These are phyloP conservation scores for Lizonia empirigonia DNA, from an alignment of 2,329 filamentous ascomycete genomes.

Conservation along the genomic window DNA sequence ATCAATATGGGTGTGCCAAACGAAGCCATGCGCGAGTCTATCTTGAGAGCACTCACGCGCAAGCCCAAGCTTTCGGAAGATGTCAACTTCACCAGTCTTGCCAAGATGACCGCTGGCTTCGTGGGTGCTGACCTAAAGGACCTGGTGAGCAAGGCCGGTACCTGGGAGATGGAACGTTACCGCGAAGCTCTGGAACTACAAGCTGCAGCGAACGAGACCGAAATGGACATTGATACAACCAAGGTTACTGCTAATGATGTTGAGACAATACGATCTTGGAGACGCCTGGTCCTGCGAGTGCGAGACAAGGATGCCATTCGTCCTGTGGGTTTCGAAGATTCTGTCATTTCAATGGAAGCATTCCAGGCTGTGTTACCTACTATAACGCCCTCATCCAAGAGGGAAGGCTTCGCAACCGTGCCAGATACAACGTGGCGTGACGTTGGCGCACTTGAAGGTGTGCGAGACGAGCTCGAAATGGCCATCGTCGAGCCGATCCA, in stretches of 20 bases:
- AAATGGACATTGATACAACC: constrained; percentile 60
- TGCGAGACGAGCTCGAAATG: constrained; percentile 79
- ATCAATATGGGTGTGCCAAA: constrained; percentile 89
- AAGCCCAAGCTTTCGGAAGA: constrained; percentile 68
- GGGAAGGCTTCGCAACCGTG: constrained; percentile 93
- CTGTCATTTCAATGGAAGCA: constrained; percentile 67
- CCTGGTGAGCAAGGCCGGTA: constrained; percentile 68
- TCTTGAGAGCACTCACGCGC: constrained; percentile 74
- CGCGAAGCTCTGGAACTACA: constrained; percentile 57
- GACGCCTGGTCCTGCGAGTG: constrained; percentile 59
- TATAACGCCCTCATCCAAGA: constrained; percentile 80
- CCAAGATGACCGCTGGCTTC: constrained; percentile 87
- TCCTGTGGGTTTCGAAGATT: constrained; percentile 60
- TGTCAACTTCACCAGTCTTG: constrained; percentile 74
- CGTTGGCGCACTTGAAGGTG: constrained; percentile 80
- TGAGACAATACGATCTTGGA: constrained; percentile 36
- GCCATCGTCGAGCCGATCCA: constrained; percentile 91
- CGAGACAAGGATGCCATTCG: constrained; percentile 55
- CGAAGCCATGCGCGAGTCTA: constrained; percentile 75
- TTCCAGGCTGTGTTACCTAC: constrained; percentile 76
- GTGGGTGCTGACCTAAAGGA: constrained; percentile 88
- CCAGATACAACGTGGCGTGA: constrained; percentile 92
- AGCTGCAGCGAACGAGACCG: constrained; percentile 40
- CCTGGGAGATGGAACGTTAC: constrained; percentile 67
- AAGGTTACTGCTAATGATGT: constrained; percentile 19